Evolutionary conservation across 2,329 filamentous ascomycete genomes (phyloP), one percentile per base, ranked within the genome.

Genomic region (Botrytis elliptica): DNA sequence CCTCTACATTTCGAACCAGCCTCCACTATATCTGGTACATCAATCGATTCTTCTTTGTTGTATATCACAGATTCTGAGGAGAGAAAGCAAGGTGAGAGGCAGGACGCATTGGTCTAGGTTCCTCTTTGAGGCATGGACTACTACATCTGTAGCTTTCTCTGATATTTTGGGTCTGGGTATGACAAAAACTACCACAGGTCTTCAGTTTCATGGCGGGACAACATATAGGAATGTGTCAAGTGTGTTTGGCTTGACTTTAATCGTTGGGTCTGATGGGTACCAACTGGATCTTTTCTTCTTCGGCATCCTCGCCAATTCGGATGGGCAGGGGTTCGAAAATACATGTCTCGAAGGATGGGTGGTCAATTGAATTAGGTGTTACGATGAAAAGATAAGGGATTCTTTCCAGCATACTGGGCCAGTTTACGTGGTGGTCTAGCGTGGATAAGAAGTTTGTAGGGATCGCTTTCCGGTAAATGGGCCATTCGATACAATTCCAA

Each of bases 381-480:
- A n/a, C 16, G 14, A 40, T 40, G 33, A 67, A 52, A 40, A 22
- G 4, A 18, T 22, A 6, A 36, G 38, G 16, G 33, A 29, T 40
- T 22, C 33, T 55, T 55, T 55, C 65, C 33, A 67, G 46, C 46
- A 40, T 40, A 67, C 18, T 67, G 65, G 46, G 46, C 65, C 36
- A 67, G 44, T 14, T 20, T 52, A 40, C 25, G 25, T 40, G 46
- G 65, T 20, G 36, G 25, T 55, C n/a, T 46, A 52, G 64, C 25
- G 52, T n/a, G 33, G 36, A 55, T 8, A n/a, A 29, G 8, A 55
- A 40, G 16, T 12, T 40, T 40, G 25, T 67, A 25, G 36, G 16
- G 8, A 36, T 65, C 40, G 14, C 63, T 46, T 46, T 65, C 40
- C 29, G 18, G 18, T 16, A 7, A 14, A 55, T 29, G 25, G 65